A percentile compares a stretch with the other conserved stretches of the same genome.
Conservation (phyloP, 2,329 filamentous ascomycete genomes). For the Colletotrichum kahawae region DNA sequence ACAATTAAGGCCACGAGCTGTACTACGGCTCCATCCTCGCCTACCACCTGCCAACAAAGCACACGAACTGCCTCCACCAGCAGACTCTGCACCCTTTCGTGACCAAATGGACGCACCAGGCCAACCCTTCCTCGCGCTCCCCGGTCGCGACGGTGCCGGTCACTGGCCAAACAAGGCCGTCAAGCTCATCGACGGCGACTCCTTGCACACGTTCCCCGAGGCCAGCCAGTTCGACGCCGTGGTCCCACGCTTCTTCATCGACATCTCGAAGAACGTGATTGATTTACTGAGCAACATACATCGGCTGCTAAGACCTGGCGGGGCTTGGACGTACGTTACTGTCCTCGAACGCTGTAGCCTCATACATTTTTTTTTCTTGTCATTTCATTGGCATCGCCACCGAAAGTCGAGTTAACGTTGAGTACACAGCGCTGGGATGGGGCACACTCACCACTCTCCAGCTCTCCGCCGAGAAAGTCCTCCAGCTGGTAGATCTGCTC, state of each 20-base stretch:
- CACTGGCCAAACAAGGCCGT: neutral
- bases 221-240: neutral
- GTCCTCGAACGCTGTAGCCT: no score
- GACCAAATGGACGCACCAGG: neutral
- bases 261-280: neutral
- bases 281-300: neutral
- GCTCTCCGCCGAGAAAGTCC: neutral
- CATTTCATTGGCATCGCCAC: neutral
- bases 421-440: neutral
- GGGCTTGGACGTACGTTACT: neutral
- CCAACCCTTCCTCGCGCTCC: constrained; percentile 28
- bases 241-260: neutral
- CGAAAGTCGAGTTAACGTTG: neutral
- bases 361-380: neutral
- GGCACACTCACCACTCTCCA: neutral
- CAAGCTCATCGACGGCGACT: neutral
- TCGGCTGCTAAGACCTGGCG: neutral
- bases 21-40: neutral
- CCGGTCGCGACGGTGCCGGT: neutral
- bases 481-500: neutral
- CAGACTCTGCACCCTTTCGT: neutral
- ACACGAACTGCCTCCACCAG: neutral
- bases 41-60: neutral
- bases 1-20: neutral
- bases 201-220: neutral